Base-by-base conservation (phyloP, 2,329 filamentous ascomycete species). In the Tolypocladium album region DNA sequence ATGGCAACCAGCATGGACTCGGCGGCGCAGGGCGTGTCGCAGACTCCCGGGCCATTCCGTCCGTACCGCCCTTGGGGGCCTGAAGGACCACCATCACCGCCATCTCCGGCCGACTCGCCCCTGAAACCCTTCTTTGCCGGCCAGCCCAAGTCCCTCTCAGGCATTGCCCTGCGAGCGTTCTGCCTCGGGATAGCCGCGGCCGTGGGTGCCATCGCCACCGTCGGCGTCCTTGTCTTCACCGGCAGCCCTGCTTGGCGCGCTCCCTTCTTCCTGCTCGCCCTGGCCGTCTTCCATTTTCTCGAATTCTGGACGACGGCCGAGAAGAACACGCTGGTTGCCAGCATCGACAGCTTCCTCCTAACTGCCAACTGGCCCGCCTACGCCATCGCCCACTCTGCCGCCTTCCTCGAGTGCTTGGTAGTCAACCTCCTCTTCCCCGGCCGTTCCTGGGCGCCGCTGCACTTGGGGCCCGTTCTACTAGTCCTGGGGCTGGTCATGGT, bases 251-350 rank as follows among this genome's bases (percentile, higher is more conserved):
- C 82, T 60, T 88, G 85, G 85, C 83, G 85, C 60, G 71, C 82
- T 9, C 82, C 84, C 38, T 85, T 87, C 71, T 93, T 93, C 76
- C 69, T 88, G 56, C 76, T 77, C 58, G 78, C 85, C 17, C 86
- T 97, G 56, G 82, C 87, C 34, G 67, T 88, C 38, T 97, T 97
- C 76, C 94, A 99, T 79, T 97, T 96, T 75, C 86, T 97, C 73
- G 94, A 99, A 75, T 99, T 92, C 79, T 96, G 87, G 81, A 90
- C 87, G 39, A 97, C 93, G 0, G 92, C 93, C 11, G 79, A 81
- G 59, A 90, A 89, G 76, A 97, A 97, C 74, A 90, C 90, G 0
- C 80, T 82, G 20, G 80, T 85, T 58, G 90, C 90, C 24, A 83
- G 81, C 31, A 79, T 92, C 24, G 82, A 83, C 58, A 88, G 90